These are phyloP conservation scores for Penicillium thymicola DNA, from an alignment of 2,329 filamentous ascomycete species.

Conservation along the genomic window DNA sequence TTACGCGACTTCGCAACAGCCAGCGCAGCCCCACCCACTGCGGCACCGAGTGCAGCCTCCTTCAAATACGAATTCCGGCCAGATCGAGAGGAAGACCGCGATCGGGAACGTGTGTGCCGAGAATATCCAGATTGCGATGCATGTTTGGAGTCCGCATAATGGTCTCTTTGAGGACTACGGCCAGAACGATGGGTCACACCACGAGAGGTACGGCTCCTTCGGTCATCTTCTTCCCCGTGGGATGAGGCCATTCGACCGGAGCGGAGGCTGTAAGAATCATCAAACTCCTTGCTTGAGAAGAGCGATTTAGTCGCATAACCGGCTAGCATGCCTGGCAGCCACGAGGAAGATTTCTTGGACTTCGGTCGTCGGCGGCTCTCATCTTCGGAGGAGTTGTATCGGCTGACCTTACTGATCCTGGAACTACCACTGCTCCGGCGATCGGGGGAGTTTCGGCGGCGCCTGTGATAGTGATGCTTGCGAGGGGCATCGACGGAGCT, in stretches of 20 bases:
- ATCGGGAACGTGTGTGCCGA: slow-evolving; percentile 42
- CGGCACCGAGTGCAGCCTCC: slow-evolving; percentile 39
- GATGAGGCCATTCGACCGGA: slow-evolving; percentile 45
- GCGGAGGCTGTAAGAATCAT: slow-evolving; percentile 59
- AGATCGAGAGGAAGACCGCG: slow-evolving; percentile 37
- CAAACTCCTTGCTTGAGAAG: slow-evolving; percentile 54
- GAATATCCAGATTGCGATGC: slow-evolving; percentile 19
- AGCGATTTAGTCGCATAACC: slow-evolving; percentile 56
- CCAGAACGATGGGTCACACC: slow-evolving; percentile 34
- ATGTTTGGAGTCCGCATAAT: slow-evolving; percentile 28
- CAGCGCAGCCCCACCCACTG: slow-evolving; percentile 29
- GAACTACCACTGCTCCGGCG: slow-evolving; percentile 37
- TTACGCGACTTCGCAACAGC: slow-evolving; percentile 26
- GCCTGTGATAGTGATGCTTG: slow-evolving; percentile 54
- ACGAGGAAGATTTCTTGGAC: slow-evolving; percentile 45
- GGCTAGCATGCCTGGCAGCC: slow-evolving; percentile 54
- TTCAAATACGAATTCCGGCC: slow-evolving; percentile 29
- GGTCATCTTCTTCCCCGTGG: slow-evolving; percentile 30
- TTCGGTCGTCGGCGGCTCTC: slow-evolving; percentile 46
- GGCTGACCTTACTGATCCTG: slow-evolving; percentile 58
- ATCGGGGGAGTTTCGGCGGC: slow-evolving; percentile 46
- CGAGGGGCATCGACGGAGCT: slow-evolving; percentile 57
- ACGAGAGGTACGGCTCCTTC: slow-evolving; percentile 46
- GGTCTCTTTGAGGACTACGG: slow-evolving; percentile 35
- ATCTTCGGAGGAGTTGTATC: slow-evolving; percentile 55